A percentile compares a stretch with the other conserved stretches of the same genome.
phyloP scores from a whole-genome alignment of 2,329 filamentous ascomycete species.

The Calonectria pteridis region DNA sequence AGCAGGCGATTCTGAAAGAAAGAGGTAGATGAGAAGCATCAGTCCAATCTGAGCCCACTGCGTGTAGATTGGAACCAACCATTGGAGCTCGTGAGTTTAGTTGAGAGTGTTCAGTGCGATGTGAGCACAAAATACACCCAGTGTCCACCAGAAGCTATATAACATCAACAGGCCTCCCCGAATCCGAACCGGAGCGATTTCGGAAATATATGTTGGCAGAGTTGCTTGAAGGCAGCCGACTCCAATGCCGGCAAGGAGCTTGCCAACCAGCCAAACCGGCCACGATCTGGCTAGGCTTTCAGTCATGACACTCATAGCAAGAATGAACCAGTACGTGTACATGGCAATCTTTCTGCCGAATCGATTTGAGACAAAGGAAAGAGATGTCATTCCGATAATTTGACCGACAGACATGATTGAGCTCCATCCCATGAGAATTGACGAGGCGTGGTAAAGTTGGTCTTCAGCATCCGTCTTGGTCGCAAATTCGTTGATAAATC shows the following conservation, averaged over 20 bases:
- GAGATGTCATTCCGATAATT: conserved; percentile 51
- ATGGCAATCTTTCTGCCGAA: conserved; percentile 50
- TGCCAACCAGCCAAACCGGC: conserved; percentile 56
- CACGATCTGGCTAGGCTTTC: conserved; percentile 53
- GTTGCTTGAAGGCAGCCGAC: conserved; percentile 58
- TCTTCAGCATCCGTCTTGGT: conserved; percentile 34
- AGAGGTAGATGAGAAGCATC: conserved; percentile 53
- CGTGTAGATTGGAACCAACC: conserved; percentile 56
- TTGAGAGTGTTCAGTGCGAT: conserved; percentile 55
- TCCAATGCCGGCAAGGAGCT: conserved; percentile 52
- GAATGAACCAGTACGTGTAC: conserved; percentile 47
- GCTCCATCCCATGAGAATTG: conserved; percentile 53
- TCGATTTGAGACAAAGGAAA: conserved; percentile 42
- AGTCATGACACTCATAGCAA: conserved; percentile 51
- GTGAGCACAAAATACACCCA: conserved; percentile 57
- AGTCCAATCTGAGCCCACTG: conserved; percentile 59
- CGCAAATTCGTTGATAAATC: conserved; percentile 29
- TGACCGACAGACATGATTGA: conserved; percentile 56
- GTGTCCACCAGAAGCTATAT: conserved; percentile 58
- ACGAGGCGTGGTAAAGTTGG: conserved; percentile 48
- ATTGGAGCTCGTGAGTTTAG: conserved; percentile 48
- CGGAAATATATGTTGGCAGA: conserved; percentile 56
- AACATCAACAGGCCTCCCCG: conserved; percentile 55
- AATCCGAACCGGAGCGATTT: conserved; percentile 55
- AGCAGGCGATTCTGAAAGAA: conserved; percentile 56